Conservation (phyloP, 176 grass and related monocot genomes). For the Triticum turgidum region DNA sequence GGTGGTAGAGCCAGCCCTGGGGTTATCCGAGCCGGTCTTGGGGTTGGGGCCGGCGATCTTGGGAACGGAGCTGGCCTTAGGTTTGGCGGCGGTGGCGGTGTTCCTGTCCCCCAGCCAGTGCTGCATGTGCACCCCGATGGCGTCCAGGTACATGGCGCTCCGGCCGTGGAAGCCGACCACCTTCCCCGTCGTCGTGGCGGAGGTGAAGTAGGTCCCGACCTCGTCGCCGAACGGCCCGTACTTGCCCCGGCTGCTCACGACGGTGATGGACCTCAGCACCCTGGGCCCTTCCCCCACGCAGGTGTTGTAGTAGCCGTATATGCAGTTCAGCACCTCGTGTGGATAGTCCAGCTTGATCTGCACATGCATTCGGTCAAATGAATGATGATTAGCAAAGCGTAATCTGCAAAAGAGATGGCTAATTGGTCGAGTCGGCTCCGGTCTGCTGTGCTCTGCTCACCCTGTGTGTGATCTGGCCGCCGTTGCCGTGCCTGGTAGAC, state of each 20-base stretch:
- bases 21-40: background rate
- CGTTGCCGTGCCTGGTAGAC: constrained; percentile 77
- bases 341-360: constrained; percentile 94
- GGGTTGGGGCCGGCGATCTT: background rate
- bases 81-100: background rate
- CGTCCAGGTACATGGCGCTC: constrained; percentile 68
- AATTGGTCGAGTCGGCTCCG: background rate
- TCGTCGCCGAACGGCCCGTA: constrained; percentile 83
- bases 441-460: constrained; percentile 34
- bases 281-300: constrained; percentile 40
- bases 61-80: constrained; percentile 24
- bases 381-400: background rate
- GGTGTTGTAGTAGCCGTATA: constrained; percentile 75
- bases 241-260: constrained; percentile 71
- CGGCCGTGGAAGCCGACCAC: constrained; percentile 92
- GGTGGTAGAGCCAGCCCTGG: background rate
- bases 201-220: constrained; percentile 70
- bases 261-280: constrained; percentile 63
- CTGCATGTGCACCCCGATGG: constrained; percentile 91
- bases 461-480: constrained; percentile 59
- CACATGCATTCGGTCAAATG: background rate
- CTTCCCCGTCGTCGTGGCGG: constrained; percentile 67
- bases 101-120: constrained; percentile 81
- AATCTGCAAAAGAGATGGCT: background rate
- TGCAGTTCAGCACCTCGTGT: constrained; percentile 73